phyloP scores from a whole-genome alignment of 1,284 basidiomycete genomes.

The Peniophora sp. region DNA sequence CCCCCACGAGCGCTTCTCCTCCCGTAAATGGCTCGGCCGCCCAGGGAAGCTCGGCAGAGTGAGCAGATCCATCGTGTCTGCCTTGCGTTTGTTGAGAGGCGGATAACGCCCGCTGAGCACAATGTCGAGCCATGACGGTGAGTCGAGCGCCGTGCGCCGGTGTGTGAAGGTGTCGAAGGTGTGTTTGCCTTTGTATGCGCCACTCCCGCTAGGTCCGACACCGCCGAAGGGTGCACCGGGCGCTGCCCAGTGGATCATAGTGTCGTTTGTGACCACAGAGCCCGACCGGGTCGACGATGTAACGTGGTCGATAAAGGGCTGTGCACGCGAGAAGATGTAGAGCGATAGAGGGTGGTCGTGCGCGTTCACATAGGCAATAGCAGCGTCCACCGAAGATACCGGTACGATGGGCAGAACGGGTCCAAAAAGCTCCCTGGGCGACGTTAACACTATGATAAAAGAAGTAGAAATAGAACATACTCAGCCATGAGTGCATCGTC shows the following conservation, averaged over 20 bases:
- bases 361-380: conserved; percentile 62
- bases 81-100: conserved; percentile 45
- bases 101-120: conserved; percentile 54
- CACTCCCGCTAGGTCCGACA: conserved; percentile 68
- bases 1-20: no score
- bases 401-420: conserved; percentile 65
- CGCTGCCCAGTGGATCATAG: conserved; percentile 43
- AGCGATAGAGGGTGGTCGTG: conserved; percentile 70
- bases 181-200: conserved; percentile 56
- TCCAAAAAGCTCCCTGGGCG: conserved; percentile 27
- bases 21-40: no score
- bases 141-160: conserved; percentile 49
- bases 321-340: conserved; percentile 67
- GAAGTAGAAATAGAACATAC: conserved; percentile 26
- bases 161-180: conserved; percentile 68
- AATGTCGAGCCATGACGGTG: conserved; percentile 57
- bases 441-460: background rate
- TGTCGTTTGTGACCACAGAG: conserved; percentile 60
- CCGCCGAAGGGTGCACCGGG: conserved; percentile 71
- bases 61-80: no score
- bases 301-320: conserved; percentile 9
- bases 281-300: conserved; percentile 50
- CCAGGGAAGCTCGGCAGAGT: no score
- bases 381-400: conserved; percentile 64
- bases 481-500: conserved; percentile 75